Evolutionary conservation across 2,329 filamentous ascomycete species (phyloP).

Genomic region (Phaeophleospora eucalypticola): DNA sequence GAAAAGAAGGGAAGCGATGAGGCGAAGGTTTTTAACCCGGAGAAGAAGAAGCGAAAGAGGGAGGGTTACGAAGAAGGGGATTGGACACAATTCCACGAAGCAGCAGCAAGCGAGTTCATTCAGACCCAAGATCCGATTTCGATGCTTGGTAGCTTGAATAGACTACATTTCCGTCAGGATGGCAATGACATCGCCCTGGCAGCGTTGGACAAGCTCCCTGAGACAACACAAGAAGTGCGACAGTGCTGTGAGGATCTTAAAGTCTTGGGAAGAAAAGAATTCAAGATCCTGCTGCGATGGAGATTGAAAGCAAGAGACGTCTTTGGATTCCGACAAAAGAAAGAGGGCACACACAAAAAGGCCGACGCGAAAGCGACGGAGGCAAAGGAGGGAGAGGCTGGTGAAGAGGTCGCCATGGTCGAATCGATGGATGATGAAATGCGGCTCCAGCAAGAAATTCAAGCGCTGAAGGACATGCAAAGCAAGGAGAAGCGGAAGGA

Average conservation of each 20-base stretch:
- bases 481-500: slow-evolving; percentile 74
- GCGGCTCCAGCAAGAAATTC: slow-evolving; percentile 80
- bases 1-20: slow-evolving; percentile 89
- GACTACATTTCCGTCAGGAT: slow-evolving; percentile 77
- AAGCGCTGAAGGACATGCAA: slow-evolving; percentile 76
- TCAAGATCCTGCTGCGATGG: slow-evolving; percentile 86
- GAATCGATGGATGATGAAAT: slow-evolving; percentile 94
- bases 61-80: slow-evolving; percentile 97
- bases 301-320: slow-evolving; percentile 82
- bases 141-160: slow-evolving; percentile 81
- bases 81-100: slow-evolving; percentile 86
- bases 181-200: slow-evolving; percentile 76
- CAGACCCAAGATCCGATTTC: slow-evolving; percentile 90
- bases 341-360: slow-evolving; percentile 38
- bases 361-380: slow-evolving; percentile 36
- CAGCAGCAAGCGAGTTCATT: slow-evolving; percentile 85
- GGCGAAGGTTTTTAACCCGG: slow-evolving; percentile 95
- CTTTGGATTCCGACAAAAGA: slow-evolving; percentile 81
- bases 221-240: slow-evolving; percentile 79
- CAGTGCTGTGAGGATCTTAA: slow-evolving; percentile 78
- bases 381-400: slow-evolving; percentile 36
- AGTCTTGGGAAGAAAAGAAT: slow-evolving; percentile 89
- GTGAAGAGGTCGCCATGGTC: slow-evolving; percentile 69
- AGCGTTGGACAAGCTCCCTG: slow-evolving; percentile 77
- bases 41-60: slow-evolving; percentile 94